Evolutionary conservation across 1,284 basidiomycete species (phyloP), one percentile per base, ranked within the genome.

Genomic region (Moesziomyces antarcticus): DNA sequence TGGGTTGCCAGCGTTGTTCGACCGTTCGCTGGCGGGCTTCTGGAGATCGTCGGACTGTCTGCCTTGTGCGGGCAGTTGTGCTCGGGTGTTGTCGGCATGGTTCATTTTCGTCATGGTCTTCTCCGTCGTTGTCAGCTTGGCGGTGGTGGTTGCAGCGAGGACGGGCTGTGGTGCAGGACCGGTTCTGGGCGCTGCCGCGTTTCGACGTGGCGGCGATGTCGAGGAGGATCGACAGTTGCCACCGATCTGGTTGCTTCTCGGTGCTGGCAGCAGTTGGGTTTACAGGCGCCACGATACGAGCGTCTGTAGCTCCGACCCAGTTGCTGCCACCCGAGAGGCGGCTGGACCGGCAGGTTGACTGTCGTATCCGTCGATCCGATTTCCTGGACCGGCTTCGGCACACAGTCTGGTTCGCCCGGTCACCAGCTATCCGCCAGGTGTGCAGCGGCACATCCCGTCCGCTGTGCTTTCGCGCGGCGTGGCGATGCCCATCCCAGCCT

Each of bases 271-370:
- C 2, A 47, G 48, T 35, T 58, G 66, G 59, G 66, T 56, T 59
- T 52, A 25, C 21, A 8, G n/a, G 10, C 20, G 66, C 66, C 48
- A 69, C 58, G 66, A 63, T 59, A 63, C 30, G 66, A 69, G 66
- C 66, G 55, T 24, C 16, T 40, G 37, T 40, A 18, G 37, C 37
- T 40, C 6, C 37, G 37, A 40, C 37, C 37, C 37, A 40, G 18
- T 8, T 14, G 6, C 37, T 6, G 18, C 37, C 37, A 18, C 37
- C 37, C 37, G 16, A 18, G 37, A 18, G 7, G 37, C 37, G 37
- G 37, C 37, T 40, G 37, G 37, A 40, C 14, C 37, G 37, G 37
- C 37, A 40, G 37, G 37, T 40, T 40, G 37, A 16, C 37, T 40
- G 37, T 40, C 37, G 37, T 7, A 6, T 6, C 37, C 37, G 21